A percentile compares a stretch with the other conserved stretches of the same genome.
Conservation (phyloP, 176 grass and related monocot genomes). For the Hordeum marinum region DNA sequence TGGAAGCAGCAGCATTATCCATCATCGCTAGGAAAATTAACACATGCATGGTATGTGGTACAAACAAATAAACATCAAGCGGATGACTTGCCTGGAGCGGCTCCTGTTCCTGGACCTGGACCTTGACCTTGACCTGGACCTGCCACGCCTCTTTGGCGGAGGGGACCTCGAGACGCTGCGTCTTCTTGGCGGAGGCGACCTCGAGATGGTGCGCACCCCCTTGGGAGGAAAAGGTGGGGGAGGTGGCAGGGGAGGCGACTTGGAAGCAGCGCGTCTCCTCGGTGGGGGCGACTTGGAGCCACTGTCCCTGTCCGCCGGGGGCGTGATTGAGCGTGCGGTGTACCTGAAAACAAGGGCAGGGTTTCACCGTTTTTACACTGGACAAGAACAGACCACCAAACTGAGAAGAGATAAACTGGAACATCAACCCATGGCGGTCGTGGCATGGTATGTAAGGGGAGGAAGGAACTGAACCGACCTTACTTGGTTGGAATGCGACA, state of each 20-base stretch:
- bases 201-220: background rate
- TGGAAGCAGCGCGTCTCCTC: background rate
- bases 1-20: background rate
- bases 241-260: background rate
- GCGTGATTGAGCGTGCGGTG: conserved; percentile 89
- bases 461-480: background rate
- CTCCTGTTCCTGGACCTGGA: conserved; percentile 76
- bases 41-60: no score
- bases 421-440: no score
- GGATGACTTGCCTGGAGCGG: conserved; percentile 61
- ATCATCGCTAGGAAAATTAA: background rate
- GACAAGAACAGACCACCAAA: no score
- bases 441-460: no score
- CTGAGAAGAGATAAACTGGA: no score
- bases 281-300: conserved; percentile 48
- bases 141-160: conserved; percentile 38
- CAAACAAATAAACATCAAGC: conserved; percentile 1
- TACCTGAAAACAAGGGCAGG: conserved; percentile 36
- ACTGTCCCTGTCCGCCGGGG: conserved; percentile 49
- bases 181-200: background rate
- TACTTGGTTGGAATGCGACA: background rate
- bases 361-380: background rate
- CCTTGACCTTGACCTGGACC: conserved; percentile 51
- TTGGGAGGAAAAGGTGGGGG: conserved; percentile 4
- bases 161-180: conserved; percentile 33